Percentiles rank a stretch among this genome's conserved stretches.
phyloP scores from a whole-genome alignment of 2,329 filamentous ascomycete species.

The Lasiodiplodia sp. region DNA sequence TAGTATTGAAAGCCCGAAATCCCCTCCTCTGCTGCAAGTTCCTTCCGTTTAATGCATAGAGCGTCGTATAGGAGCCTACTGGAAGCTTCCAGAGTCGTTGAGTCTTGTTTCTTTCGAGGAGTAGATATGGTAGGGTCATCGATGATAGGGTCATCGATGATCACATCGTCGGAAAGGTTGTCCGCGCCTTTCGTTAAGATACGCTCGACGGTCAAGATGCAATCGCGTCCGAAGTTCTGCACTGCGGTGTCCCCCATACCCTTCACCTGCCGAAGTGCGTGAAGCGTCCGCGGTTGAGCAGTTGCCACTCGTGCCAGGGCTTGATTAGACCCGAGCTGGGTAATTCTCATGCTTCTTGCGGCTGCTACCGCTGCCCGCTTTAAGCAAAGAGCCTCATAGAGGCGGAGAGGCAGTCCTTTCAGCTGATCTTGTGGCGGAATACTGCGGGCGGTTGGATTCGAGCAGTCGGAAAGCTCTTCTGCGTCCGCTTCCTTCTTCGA shows the following conservation, averaged over 20 bases:
- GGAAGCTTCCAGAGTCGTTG: neutral
- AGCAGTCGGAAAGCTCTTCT: neutral
- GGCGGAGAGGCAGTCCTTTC: neutral
- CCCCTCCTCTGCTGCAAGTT: constrained; percentile 32
- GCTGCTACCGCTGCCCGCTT: neutral
- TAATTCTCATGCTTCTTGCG: neutral
- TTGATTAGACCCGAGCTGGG: neutral
- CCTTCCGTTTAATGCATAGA: constrained; percentile 31
- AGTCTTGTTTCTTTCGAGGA: neutral
- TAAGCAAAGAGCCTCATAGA: neutral
- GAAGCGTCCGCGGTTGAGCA: constrained; percentile 31
- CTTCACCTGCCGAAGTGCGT: constrained; percentile 12
- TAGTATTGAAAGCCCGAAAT: constrained; percentile 29
- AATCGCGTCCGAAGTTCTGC: constrained; percentile 21
- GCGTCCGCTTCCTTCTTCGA: constrained; percentile 24
- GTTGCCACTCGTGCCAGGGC: neutral
- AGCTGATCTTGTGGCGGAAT: neutral
- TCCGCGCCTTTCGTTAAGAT: neutral
- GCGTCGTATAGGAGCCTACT: neutral
- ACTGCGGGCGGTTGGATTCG: neutral
- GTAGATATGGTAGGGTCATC: neutral
- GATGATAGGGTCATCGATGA: constrained; percentile 12
- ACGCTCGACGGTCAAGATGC: neutral
- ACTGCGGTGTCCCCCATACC: constrained; percentile 1
- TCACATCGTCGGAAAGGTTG: constrained; percentile 9